These are phyloP conservation scores for Haematococcus lacustris DNA, from an alignment of 139 green algal genomes.

Conservation along the genomic window DNA sequence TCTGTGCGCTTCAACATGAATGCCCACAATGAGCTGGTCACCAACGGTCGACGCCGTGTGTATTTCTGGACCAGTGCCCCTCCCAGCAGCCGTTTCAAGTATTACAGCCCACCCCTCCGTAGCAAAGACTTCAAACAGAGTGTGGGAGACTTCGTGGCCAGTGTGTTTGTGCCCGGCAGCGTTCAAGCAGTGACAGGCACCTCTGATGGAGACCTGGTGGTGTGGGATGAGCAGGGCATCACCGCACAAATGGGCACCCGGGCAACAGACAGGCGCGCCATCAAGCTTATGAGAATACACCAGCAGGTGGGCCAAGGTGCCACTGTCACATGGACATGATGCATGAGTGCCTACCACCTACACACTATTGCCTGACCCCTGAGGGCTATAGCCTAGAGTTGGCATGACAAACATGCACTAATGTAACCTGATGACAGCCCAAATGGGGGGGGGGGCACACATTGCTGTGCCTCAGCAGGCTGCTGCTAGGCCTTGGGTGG, in stretches of 20 bases:
- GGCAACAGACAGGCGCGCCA: constrained; percentile 44
- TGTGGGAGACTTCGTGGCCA: constrained; percentile 53
- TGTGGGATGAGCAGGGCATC: constrained; percentile 66
- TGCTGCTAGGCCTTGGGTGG: no score
- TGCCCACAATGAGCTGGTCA: constrained; percentile 51
- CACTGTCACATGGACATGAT: no score
- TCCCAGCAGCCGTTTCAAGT: constrained; percentile 38
- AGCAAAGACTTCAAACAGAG: constrained; percentile 61
- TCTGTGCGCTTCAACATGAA: constrained; percentile 51
- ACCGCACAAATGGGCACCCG: constrained; percentile 42
- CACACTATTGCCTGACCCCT: no score
- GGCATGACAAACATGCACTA: no score
- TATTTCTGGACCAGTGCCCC: constrained; percentile 54
- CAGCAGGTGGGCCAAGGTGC: constrained; percentile 15
- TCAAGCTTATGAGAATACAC: constrained; percentile 76
- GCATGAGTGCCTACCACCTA: no score
- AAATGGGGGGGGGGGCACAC: no score
- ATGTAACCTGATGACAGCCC: no score
- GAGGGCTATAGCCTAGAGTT: no score
- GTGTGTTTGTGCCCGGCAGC: constrained; percentile 54
- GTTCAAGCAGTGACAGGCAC: constrained; percentile 45
- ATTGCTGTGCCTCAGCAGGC: no score
- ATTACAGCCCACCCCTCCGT: constrained; percentile 54
- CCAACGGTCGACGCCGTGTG: constrained; percentile 50
- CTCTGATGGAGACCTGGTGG: constrained; percentile 63